Conservation (phyloP, 805 yeast genomes). For the Lipomyces sp. region DNA sequence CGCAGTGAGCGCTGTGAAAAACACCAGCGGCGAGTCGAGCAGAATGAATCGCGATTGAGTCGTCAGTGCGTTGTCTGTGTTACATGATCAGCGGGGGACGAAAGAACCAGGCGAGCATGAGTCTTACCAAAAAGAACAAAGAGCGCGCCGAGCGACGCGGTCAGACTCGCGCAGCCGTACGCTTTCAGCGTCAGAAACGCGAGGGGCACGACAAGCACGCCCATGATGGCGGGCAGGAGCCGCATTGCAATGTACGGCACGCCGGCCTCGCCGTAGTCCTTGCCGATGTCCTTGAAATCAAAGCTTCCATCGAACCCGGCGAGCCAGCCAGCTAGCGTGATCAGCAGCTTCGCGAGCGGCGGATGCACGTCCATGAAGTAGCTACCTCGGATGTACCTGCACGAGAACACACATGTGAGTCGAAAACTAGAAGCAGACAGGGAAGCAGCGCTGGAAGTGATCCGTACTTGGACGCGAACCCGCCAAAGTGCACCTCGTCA, state of each 20-base stretch:
- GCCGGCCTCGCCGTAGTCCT: constrained; percentile 38
- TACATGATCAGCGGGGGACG: too few relatives aligned
- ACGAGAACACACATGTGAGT: not conserved
- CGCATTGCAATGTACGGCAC: constrained; percentile 58
- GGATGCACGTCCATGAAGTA: constrained; percentile 73
- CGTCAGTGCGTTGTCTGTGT: constrained; percentile 54
- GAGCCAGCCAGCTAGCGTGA: constrained; percentile 51
- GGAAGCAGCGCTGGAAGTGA: not conserved
- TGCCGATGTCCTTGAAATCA: constrained; percentile 47
- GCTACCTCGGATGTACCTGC: constrained; percentile 51
- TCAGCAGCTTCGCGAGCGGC: constrained; percentile 62
- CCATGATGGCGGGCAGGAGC: constrained; percentile 53
- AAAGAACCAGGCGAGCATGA: not conserved
- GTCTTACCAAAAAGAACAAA: constrained; percentile 49
- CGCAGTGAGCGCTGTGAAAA: constrained; percentile 46
- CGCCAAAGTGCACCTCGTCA: constrained; percentile 94
- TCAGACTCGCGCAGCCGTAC: constrained; percentile 50
- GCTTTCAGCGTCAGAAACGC: constrained; percentile 55
- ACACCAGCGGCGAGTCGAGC: constrained; percentile 45
- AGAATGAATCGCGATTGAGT: constrained; percentile 57
- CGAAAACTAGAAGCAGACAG: not conserved
- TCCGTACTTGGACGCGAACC: constrained; percentile 84
- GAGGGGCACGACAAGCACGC: constrained; percentile 52
- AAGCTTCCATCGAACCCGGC: constrained; percentile 53
- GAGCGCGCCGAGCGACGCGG: constrained; percentile 51